Evolutionary conservation across 768 basidiomycete genomes (phyloP).

Genomic region (Suillus subalutaceus): DNA sequence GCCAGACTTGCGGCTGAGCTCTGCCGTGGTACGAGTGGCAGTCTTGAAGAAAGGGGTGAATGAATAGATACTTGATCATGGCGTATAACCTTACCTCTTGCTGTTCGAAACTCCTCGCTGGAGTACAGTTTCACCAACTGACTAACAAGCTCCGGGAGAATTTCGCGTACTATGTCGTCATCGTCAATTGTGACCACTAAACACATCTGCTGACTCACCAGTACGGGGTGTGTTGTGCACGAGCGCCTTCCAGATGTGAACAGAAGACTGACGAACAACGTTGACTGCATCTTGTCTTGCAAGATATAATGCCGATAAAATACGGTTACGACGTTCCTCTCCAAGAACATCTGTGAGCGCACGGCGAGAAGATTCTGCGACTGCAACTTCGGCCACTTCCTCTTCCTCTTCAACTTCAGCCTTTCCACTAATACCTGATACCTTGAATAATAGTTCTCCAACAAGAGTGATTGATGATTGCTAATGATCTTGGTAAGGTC

Average conservation of each 20-base stretch:
- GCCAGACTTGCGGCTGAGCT: constrained; percentile 94
- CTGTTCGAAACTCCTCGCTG: constrained; percentile 78
- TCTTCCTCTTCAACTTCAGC: constrained; percentile 76
- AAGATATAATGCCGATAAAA: constrained; percentile 88
- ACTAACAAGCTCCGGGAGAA: constrained; percentile 80
- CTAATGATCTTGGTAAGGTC: constrained; percentile 40
- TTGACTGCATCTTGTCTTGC: constrained; percentile 92
- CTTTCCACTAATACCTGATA: constrained; percentile 94
- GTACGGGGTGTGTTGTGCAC: constrained; percentile 94
- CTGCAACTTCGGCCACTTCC: constrained; percentile 58
- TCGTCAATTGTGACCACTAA: background rate
- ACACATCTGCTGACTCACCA: constrained; percentile 46
- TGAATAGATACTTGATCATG: constrained; percentile 5
- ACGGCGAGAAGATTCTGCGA: constrained; percentile 80
- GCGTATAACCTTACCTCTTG: constrained; percentile 65
- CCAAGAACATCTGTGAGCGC: constrained; percentile 90
- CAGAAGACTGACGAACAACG: constrained; percentile 85
- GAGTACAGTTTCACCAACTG: constrained; percentile 82
- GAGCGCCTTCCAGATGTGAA: constrained; percentile 98
- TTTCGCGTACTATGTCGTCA: constrained; percentile 71
- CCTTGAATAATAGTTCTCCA: constrained; percentile 94
- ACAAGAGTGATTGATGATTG: constrained; percentile 96
- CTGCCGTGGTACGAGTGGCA: constrained; percentile 83
- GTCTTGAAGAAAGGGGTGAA: constrained; percentile 54
- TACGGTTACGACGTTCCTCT: constrained; percentile 84